Percentiles rank a stretch among this genome's conserved stretches.
These are phyloP conservation scores for Amauroascus verrucosus DNA, from an alignment of 2,329 filamentous ascomycete species.

Conservation along the genomic window DNA sequence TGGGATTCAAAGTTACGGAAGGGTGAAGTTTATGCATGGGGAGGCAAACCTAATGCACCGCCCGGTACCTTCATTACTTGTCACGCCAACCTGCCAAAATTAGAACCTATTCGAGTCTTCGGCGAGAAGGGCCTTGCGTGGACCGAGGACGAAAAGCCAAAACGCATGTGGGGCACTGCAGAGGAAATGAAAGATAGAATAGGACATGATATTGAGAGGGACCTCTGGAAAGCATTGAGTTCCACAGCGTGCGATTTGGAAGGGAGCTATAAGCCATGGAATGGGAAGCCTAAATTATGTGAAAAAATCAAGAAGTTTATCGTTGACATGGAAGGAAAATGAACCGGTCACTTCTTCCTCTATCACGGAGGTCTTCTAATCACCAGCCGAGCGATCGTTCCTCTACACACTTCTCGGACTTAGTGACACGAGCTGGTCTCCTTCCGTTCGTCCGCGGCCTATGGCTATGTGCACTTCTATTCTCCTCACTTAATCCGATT, in stretches of 20 bases:
- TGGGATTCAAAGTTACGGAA: conserved; percentile 26
- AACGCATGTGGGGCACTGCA: conserved; percentile 30
- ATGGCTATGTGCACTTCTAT: no score
- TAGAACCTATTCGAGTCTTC: conserved; percentile 33
- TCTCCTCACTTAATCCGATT: neutral
- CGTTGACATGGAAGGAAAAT: conserved; percentile 13
- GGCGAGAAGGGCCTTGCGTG: conserved; percentile 30
- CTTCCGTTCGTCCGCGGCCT: neutral
- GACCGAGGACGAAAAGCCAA: conserved; percentile 28
- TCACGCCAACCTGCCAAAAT: conserved; percentile 35
- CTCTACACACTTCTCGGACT: neutral
- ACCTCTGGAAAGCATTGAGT: conserved; percentile 35
- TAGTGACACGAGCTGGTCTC: neutral
- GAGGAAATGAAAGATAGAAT: conserved; percentile 28
- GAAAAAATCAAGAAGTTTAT: conserved; percentile 16
- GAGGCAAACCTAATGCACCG: conserved; percentile 18
- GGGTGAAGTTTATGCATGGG: conserved; percentile 14
- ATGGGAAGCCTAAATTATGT: conserved; percentile 16
- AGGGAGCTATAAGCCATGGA: conserved; percentile 15
- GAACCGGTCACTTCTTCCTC: neutral
- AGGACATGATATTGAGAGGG: conserved; percentile 32
- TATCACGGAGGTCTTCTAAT: neutral
- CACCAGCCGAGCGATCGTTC: neutral
- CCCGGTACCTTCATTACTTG: conserved; percentile 27
- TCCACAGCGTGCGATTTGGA: conserved; percentile 33